A percentile compares a stretch with the other conserved stretches of the same genome.
These are phyloP conservation scores for Auriscalpium orientale DNA, from an alignment of 768 basidiomycete species.

Conservation along the genomic window DNA sequence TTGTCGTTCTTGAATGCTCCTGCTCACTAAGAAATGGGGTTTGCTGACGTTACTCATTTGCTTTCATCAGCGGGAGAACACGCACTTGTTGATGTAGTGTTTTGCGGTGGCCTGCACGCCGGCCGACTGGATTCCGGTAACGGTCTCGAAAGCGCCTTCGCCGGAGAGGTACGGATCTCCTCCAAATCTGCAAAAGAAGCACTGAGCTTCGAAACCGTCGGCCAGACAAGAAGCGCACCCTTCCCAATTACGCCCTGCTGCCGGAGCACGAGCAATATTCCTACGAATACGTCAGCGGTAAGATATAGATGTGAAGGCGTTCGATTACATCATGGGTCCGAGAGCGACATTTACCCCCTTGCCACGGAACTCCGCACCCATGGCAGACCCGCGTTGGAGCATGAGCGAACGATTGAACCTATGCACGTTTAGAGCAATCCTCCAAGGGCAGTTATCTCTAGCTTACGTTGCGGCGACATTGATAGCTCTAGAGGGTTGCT, in stretches of 20 bases:
- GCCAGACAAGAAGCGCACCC: constrained; percentile 14
- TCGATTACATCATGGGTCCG: constrained; percentile 15
- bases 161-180: constrained; percentile 26
- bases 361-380: constrained; percentile 61
- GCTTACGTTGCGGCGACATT: constrained; percentile 32
- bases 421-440: background rate
- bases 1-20: constrained; percentile 14
- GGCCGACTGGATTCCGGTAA: constrained; percentile 22
- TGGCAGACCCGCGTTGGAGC: constrained; percentile 50
- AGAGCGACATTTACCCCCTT: constrained; percentile 49
- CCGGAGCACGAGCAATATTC: constrained; percentile 17
- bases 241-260: constrained; percentile 41
- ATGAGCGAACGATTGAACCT: constrained; percentile 54
- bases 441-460: background rate
- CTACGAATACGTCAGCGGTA: background rate
- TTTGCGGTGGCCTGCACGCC: constrained; percentile 24
- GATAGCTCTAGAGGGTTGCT: constrained; percentile 23
- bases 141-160: constrained; percentile 25
- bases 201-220: background rate
- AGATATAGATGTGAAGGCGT: background rate
- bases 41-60: background rate
- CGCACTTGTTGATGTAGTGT: constrained; percentile 15
- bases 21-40: constrained; percentile 11
- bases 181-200: constrained; percentile 12
- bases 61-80: background rate